Conservation (phyloP, 352 stramenopile species). For the Pythium vanterpoolii region DNA sequence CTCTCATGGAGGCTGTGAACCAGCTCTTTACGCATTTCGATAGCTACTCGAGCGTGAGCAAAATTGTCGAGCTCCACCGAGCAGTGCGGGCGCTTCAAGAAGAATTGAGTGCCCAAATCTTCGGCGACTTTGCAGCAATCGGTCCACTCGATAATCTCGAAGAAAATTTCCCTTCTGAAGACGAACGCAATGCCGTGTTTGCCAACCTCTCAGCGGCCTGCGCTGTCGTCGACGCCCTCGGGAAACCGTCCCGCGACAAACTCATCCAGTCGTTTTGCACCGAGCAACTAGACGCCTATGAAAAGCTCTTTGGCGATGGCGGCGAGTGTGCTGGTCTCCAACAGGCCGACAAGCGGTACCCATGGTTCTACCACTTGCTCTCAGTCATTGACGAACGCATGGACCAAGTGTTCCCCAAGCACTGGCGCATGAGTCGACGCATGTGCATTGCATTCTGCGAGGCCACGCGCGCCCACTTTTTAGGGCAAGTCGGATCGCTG, state of each 20-base stretch:
- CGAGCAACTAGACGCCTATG: conserved; percentile 61
- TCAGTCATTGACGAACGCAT: conserved; percentile 79
- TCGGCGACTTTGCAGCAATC: conserved; percentile 88
- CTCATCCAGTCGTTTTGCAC: conserved; percentile 70
- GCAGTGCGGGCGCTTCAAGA: conserved; percentile 90
- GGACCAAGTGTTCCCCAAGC: conserved; percentile 92
- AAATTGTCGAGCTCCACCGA: conserved; percentile 92
- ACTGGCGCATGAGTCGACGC: conserved; percentile 95
- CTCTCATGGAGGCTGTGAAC: conserved; percentile 95
- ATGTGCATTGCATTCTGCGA: conserved; percentile 94
- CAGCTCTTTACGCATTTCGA: conserved; percentile 97
- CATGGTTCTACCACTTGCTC: conserved; percentile 81
- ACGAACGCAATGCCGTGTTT: conserved; percentile 64
- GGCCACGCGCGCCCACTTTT: conserved; percentile 68
- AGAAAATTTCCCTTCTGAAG: conserved; percentile 65
- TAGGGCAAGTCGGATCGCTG: conserved; percentile 58
- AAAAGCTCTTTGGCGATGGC: conserved; percentile 56
- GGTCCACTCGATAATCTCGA: conserved; percentile 69
- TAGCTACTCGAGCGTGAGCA: conserved; percentile 88
- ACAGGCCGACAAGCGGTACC: conserved; percentile 67
- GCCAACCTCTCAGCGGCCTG: conserved; percentile 65
- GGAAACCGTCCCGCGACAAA: conserved; percentile 62
- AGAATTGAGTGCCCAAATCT: conserved; percentile 86
- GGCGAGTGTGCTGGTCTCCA: conserved; percentile 53
- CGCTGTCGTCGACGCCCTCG: conserved; percentile 64